Conservation (phyloP, 108 stramenopile genomes). For the Asterionellopsis glacialis region DNA sequence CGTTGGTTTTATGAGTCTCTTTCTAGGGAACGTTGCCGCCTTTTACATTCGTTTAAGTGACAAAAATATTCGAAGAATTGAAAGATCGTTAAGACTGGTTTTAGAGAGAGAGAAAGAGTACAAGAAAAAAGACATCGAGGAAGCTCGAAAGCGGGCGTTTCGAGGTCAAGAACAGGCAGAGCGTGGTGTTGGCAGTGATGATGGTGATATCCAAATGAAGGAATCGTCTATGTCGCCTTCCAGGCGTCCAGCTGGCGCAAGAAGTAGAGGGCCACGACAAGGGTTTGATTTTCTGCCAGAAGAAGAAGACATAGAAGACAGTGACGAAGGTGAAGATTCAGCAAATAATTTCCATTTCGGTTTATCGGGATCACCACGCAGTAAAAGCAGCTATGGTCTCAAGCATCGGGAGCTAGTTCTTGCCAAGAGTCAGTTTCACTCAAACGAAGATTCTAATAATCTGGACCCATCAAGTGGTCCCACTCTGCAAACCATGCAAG, state of each 20-base stretch:
- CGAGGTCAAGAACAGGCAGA: not conserved
- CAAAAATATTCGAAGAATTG: conserved; percentile 63
- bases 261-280: no score
- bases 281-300: no score
- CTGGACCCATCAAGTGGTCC: conserved; percentile 2
- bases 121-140: conserved; percentile 25
- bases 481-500: conserved; percentile 41
- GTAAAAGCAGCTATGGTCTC: not conserved
- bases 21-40: conserved; percentile 66
- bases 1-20: conserved; percentile 77
- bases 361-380: no score
- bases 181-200: no score
- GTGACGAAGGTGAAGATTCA: no score
- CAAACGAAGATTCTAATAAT: not conserved
- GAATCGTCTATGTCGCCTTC: no score
- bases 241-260: no score
- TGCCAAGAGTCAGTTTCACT: not conserved
- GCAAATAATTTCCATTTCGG: no score
- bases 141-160: not conserved
- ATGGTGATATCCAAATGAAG: no score
- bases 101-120: conserved; percentile 40
- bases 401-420: conserved; percentile 2
- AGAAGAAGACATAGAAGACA: no score
- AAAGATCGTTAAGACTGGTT: conserved; percentile 51
- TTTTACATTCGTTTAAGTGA: conserved; percentile 79